Conservation (phyloP, 352 stramenopile genomes). For the Globisporangium spiculum region DNA sequence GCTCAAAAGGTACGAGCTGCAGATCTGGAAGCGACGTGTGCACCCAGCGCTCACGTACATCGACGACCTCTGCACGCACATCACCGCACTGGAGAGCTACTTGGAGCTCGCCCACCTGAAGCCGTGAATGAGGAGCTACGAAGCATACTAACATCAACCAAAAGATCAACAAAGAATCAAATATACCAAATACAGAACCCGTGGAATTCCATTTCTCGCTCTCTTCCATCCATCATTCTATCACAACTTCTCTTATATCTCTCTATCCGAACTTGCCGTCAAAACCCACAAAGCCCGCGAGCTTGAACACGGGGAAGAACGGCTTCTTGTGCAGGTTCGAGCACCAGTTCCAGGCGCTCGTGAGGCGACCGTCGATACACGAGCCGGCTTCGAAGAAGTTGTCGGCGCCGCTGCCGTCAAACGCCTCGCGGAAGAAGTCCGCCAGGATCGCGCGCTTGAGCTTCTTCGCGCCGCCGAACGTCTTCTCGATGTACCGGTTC, state of each 20-base stretch:
- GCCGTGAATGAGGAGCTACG: constrained; percentile 21
- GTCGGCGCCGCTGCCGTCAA: constrained; percentile 93
- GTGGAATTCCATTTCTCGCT: background rate
- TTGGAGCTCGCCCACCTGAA: constrained; percentile 53
- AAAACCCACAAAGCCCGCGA: constrained; percentile 95
- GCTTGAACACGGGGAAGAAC: constrained; percentile 96
- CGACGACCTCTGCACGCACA: constrained; percentile 67
- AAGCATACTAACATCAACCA: background rate
- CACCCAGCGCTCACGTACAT: constrained; percentile 40
- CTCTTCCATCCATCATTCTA: background rate
- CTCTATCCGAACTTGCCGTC: constrained; percentile 93
- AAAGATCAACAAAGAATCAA: background rate
- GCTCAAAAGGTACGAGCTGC: constrained; percentile 55
- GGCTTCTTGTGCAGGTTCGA: constrained; percentile 91
- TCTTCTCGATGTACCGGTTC: constrained; percentile 58
- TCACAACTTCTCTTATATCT: background rate
- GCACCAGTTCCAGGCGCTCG: constrained; percentile 98
- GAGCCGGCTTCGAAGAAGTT: constrained; percentile 96
- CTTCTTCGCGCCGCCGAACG: constrained; percentile 83
- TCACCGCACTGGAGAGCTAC: constrained; percentile 54
- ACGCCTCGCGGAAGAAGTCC: constrained; percentile 96
- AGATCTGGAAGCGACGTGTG: constrained; percentile 67
- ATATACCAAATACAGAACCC: constrained; percentile 1
- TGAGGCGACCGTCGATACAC: constrained; percentile 96
- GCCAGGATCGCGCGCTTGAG: constrained; percentile 91